These are phyloP conservation scores for Backusella tarrabulga DNA, from an alignment of 192 early-diverging fungal species.

Conservation along the genomic window DNA sequence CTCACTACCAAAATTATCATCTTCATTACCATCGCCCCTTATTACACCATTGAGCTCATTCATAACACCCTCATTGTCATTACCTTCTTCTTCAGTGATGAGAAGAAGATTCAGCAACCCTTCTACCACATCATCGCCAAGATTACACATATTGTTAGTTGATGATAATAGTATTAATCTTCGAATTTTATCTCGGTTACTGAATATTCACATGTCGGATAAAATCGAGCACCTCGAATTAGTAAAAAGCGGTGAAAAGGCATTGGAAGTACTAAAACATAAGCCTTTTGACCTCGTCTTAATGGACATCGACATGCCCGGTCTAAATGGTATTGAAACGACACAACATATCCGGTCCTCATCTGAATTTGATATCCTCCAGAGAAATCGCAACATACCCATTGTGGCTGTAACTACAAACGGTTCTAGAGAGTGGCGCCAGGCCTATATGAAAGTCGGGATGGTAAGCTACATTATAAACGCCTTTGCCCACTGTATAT, in stretches of 20 bases:
- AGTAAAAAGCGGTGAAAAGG: conserved; percentile 48
- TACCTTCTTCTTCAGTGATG: not conserved
- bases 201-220: conserved; percentile 52
- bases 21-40: conserved; percentile 11
- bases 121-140: not conserved
- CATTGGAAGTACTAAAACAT: conserved; percentile 44
- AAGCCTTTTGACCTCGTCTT: conserved; percentile 57
- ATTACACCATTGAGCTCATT: not conserved
- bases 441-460: conserved; percentile 51
- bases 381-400: conserved; percentile 52
- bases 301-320: conserved; percentile 71
- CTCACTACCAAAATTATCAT: not conserved
- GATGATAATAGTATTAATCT: conserved; percentile 74
- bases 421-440: conserved; percentile 47
- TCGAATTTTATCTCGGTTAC: conserved; percentile 53
- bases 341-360: conserved; percentile 50
- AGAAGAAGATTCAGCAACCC: conserved; percentile 12
- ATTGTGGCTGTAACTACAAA: conserved; percentile 71
- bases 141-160: conserved; percentile 47
- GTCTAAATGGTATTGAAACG: conserved; percentile 61
- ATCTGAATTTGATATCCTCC: conserved; percentile 38
- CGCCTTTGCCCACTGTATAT: not conserved
- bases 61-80: not conserved
- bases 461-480: conserved; percentile 36
- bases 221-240: conserved; percentile 41